Evolutionary conservation across 2,329 filamentous ascomycete genomes (phyloP).

Genomic region (Ophiosphaerella narmari): DNA sequence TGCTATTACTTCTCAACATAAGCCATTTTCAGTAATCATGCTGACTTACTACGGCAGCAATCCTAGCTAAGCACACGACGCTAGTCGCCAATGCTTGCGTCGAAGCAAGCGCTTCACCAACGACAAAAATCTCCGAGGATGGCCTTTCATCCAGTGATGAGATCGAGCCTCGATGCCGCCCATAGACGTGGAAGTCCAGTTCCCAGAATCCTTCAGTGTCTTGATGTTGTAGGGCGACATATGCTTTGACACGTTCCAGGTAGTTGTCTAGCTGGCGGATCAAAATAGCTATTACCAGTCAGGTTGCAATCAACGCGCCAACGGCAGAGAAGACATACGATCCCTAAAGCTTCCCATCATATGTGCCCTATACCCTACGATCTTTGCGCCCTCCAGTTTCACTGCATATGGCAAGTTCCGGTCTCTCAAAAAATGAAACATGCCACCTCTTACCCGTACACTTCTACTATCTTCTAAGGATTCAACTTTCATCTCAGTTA

Average conservation of each 20-base stretch:
- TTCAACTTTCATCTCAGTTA: conserved; percentile 50
- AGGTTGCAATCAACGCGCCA: not conserved
- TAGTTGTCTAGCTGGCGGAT: conserved; percentile 19
- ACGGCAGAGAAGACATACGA: conserved; percentile 11
- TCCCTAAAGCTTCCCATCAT: conserved; percentile 56
- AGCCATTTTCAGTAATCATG: not conserved
- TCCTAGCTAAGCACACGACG: conserved; percentile 49
- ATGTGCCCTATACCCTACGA: conserved; percentile 52
- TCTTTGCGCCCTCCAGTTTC: conserved; percentile 55
- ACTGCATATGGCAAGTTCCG: conserved; percentile 47
- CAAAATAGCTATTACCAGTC: conserved; percentile 25
- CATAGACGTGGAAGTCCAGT: conserved; percentile 54
- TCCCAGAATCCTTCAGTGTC: conserved; percentile 36
- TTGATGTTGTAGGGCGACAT: conserved; percentile 16
- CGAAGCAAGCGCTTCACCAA: conserved; percentile 54
- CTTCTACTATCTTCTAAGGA: conserved; percentile 47
- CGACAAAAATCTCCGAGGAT: conserved; percentile 52
- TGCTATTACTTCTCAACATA: conserved; percentile 45
- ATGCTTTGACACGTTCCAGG: conserved; percentile 12
- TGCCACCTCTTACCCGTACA: conserved; percentile 48
- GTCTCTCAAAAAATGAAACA: conserved; percentile 33
- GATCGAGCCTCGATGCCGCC: conserved; percentile 45
- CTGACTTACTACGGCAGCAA: conserved; percentile 30
- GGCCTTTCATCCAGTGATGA: conserved; percentile 5
- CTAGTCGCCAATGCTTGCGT: conserved; percentile 53